Evolutionary conservation across 805 yeast species (phyloP), one percentile per base, ranked within the genome.

Genomic region (Pichia eremophila): DNA sequence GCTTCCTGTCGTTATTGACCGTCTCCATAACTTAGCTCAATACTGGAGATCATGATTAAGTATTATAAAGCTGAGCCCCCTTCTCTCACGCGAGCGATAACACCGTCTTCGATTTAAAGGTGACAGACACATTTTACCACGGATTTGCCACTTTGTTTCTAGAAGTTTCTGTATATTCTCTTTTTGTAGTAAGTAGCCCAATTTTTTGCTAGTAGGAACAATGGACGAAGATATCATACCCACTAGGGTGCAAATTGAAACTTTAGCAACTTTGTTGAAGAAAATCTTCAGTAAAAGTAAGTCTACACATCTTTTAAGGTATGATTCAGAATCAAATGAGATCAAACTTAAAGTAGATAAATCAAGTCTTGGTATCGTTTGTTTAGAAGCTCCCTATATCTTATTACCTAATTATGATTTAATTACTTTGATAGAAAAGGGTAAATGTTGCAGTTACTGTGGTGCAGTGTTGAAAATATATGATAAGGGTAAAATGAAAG

Each of bases 21-120:
- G 96, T 53, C 68, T 93, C 45, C 99, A 93, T 64, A 88, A 91
- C 66, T 73, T 93, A 61, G 97, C 99, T 0, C 99, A 93, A 61
- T 93, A 93, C 61, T 95, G 99, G 99, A 71, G 99, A 51, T 89
- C 97, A 0, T 91, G n/a, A 36, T 8, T 12, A 14, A 14, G n/a
- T 9, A 14, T 7, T 34, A 1, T 15, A 2, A 9, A 8, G 36
- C 4, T 34, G 17, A 34, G 36, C 36, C 36, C n/a, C 36, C 17
- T 29, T 14, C 17, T 14, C 17, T 22, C n/a, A 34, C 36, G 36
- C 36, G 36, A 34, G 36, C 32, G 32, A 29, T 29, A 29, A 29
- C 32, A 12, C 32, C 32, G 32, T 10, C 32, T 29, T 29, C 32
- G 14, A 12, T 11, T 29, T 29, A 14, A 2, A 15, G n/a, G 8